Evolutionary conservation across 2,329 filamentous ascomycete species (phyloP), one percentile per base, ranked within the genome.

Genomic region (Monilinia fructigena): DNA sequence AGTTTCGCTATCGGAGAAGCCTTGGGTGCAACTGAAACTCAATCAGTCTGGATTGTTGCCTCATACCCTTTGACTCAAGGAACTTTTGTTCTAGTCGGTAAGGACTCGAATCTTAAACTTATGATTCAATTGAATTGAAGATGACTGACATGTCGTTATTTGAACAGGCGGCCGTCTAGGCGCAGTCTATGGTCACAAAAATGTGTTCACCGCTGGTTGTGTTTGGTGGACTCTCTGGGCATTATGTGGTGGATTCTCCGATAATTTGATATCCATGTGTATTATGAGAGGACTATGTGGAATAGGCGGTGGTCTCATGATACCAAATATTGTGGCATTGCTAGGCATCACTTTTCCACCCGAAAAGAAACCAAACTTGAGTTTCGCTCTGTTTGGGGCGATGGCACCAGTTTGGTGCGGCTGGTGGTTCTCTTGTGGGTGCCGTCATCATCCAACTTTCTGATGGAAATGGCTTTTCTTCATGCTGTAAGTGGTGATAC

Each of bases 311-410:
- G 82, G 79, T 0, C 74, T 82, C 10, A 75, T 83, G 35, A 79
- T 83, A 76, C 82, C 82, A 0, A 85, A 84, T 67, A 79, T 80
- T 0, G 79, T 85, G 0, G 82, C 82, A 1, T 77, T 83, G 65
- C 76, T 85, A 40, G 77, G 76, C 0, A 80, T 77, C 40, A 82
- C 78, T 45, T 77, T 82, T 12, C 82, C 82, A 0, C 82, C 82
- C 0, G 82, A 82, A 0, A 75, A 74, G 11, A 72, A 74, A 52
- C 76, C 80, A 7, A 83, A 83, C 67, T 66, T 82, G 3, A 74
- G 76, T 53, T 68, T 82, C 50, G 80, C 77, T 1, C 71, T 81
- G 53, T 82, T 83, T 68, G 81, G 78, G 2, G 80, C 80, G 0
- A 77, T 78, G 2, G 78, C 80, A 0, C 82, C 82, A 0, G 71